Evolutionary conservation across 805 yeast species (phyloP).

Genomic region (Pichia pseudocactophila): DNA sequence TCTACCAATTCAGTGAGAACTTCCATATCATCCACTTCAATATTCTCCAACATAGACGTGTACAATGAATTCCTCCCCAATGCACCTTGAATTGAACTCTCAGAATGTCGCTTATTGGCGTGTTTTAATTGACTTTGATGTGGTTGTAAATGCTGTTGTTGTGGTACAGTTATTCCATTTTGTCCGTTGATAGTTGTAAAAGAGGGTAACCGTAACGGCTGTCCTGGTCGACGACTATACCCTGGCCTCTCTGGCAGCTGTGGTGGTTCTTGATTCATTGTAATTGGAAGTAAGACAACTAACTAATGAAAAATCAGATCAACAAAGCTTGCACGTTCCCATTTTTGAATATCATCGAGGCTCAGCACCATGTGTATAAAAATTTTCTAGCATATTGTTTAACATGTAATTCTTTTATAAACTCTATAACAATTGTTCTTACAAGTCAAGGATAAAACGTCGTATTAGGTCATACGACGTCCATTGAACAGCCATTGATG

Average conservation of each 20-base stretch:
- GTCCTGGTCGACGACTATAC: constrained; percentile 5
- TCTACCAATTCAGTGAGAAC: constrained; percentile 18
- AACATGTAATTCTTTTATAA: no score
- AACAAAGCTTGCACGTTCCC: no score
- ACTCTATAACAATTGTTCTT: neutral
- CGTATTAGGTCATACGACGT: constrained; percentile 68
- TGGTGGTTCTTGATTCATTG: neutral
- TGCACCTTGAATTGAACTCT: no score
- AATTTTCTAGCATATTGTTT: no score
- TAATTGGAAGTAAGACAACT: no score
- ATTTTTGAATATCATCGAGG: no score
- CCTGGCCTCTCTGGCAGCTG: neutral
- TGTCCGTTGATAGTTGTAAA: neutral
- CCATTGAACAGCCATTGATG: constrained; percentile 96
- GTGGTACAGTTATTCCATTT: neutral
- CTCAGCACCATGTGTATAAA: no score
- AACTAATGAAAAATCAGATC: no score
- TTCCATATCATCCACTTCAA: constrained; percentile 16
- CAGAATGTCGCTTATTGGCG: no score
- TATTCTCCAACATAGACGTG: constrained; percentile 5
- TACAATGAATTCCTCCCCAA: neutral
- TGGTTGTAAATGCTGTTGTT: neutral
- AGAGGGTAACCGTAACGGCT: neutral
- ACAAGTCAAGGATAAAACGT: constrained; percentile 1
- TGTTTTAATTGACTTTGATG: neutral